Conservation (phyloP, 495 filamentous ascomycete species). For the Rhypophila decipiens region DNA sequence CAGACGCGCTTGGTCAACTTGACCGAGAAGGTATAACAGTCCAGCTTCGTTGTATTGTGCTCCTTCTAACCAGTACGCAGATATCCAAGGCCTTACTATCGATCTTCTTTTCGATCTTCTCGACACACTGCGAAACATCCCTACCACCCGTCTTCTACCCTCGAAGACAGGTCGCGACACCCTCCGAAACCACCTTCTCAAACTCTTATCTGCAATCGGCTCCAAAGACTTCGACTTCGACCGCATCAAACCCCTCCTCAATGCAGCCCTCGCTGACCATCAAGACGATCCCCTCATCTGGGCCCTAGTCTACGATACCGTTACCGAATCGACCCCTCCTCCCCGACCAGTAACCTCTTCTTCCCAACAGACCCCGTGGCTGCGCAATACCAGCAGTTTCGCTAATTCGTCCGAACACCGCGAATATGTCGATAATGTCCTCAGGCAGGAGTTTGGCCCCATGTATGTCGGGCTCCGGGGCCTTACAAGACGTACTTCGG, state of each 20-base stretch:
- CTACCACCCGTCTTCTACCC: conserved; percentile 17
- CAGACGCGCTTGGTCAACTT: conserved; percentile 25
- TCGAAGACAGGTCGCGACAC: conserved; percentile 4
- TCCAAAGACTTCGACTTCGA: conserved; percentile 32
- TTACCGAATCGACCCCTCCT: conserved; percentile 30
- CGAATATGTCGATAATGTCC: conserved; percentile 32
- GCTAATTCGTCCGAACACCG: conserved; percentile 37
- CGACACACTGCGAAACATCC: conserved; percentile 19
- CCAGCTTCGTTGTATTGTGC: conserved; percentile 7
- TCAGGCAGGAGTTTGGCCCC: conserved; percentile 34
- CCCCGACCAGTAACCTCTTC: conserved; percentile 28
- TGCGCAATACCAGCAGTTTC: conserved; percentile 37
- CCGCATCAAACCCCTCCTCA: conserved; percentile 27
- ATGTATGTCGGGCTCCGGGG: conserved; percentile 29
- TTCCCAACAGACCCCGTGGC: conserved; percentile 34
- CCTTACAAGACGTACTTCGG: conserved; percentile 36
- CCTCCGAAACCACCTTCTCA: conserved; percentile 17
- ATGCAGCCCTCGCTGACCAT: conserved; percentile 16
- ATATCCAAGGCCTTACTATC: conserved; percentile 14
- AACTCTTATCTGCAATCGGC: conserved; percentile 16
- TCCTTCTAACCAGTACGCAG: conserved; percentile 16
- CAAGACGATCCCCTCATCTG: conserved; percentile 23
- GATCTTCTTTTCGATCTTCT: conserved; percentile 14
- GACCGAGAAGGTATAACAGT: conserved; percentile 22
- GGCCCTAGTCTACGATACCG: conserved; percentile 23